Percentiles rank a stretch among this genome's conserved stretches.
phyloP scores from a whole-genome alignment of 148 eudicot species.

The Drosera capensis region DNA sequence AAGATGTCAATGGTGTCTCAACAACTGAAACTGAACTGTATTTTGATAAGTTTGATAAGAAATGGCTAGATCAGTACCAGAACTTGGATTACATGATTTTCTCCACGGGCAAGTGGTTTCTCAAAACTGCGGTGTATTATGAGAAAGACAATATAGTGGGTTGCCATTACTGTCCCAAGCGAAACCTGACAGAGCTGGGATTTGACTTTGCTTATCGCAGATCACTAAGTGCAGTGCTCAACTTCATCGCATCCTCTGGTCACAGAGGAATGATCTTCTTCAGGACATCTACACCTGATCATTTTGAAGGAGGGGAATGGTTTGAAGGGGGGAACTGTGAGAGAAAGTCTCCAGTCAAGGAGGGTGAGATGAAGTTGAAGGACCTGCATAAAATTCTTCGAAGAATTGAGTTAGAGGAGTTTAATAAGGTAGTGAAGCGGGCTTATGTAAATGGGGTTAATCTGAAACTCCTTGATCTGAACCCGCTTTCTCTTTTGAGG shows the following conservation, averaged over 20 bases:
- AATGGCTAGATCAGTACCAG: slow-evolving; percentile 24
- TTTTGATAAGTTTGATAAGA: slow-evolving; percentile 39
- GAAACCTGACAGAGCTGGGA: slow-evolving; percentile 23
- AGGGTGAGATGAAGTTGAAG: slow-evolving; percentile 34
- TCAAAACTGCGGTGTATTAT: slow-evolving; percentile 33
- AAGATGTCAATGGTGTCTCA: slow-evolving; percentile 48
- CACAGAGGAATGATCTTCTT: slow-evolving; percentile 39
- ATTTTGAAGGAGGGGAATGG: slow-evolving; percentile 84
- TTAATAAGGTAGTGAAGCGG: slow-evolving; percentile 21
- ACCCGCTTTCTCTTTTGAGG: slow-evolving; percentile 45
- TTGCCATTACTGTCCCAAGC: slow-evolving; percentile 33
- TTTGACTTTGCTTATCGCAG: slow-evolving; percentile 36
- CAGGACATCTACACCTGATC: slow-evolving; percentile 58
- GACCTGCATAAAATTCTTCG: slow-evolving; percentile 26
- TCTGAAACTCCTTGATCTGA: slow-evolving; percentile 43
- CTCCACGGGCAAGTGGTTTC: slow-evolving; percentile 54
- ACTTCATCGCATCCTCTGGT: slow-evolving; percentile 28
- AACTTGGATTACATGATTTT: slow-evolving; percentile 41
- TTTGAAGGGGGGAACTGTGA: slow-evolving; percentile 46
- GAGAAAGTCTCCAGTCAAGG: slow-evolving; percentile 41
- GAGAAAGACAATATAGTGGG: slow-evolving; percentile 30
- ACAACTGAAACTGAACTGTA: slow-evolving; percentile 35
- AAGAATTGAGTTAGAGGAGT: slow-evolving; percentile 54
- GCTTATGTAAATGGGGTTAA: slow-evolving; percentile 44
- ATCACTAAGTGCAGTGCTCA: slow-evolving; percentile 24